Conservation (phyloP, 1,139 yeast genomes). For the Debaryomyces subglobosus region DNA sequence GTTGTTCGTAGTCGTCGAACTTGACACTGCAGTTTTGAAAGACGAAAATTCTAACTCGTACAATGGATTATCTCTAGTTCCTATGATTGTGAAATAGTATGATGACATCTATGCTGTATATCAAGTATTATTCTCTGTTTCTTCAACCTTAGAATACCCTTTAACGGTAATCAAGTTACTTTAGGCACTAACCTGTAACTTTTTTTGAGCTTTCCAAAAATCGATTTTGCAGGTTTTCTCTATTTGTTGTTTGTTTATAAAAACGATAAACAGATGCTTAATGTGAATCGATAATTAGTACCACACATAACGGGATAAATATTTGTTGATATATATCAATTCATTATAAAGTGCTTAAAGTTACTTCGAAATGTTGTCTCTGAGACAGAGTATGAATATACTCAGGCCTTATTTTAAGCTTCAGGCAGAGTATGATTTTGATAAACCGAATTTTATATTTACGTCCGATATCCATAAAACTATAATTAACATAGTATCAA, state of each 20-base stretch:
- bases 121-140: neutral
- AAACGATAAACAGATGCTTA: constrained; percentile 1
- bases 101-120: constrained; percentile 42
- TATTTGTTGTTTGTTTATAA: constrained; percentile 5
- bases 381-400: constrained; percentile 7
- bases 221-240: neutral
- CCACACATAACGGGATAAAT: constrained; percentile 2
- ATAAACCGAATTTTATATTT: constrained; percentile 45
- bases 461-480: constrained; percentile 39
- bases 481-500: constrained; percentile 13
- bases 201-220: neutral
- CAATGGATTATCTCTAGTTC: constrained; percentile 82
- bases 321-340: neutral
- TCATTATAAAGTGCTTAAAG: neutral
- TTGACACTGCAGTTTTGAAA: constrained; percentile 38
- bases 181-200: constrained; percentile 4
- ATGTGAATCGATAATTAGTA: neutral
- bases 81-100: constrained; percentile 85
- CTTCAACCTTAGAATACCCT: neutral
- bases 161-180: neutral
- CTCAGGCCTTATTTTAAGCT: constrained; percentile 5
- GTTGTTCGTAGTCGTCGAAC: constrained; percentile 23
- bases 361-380: constrained; percentile 4
- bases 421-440: constrained; percentile 23
- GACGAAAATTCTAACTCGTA: constrained; percentile 89